A percentile compares a stretch with the other conserved stretches of the same genome.
These are phyloP conservation scores for Backusella tarrabulga DNA, from an alignment of 192 early-diverging fungal species.

Conservation along the genomic window DNA sequence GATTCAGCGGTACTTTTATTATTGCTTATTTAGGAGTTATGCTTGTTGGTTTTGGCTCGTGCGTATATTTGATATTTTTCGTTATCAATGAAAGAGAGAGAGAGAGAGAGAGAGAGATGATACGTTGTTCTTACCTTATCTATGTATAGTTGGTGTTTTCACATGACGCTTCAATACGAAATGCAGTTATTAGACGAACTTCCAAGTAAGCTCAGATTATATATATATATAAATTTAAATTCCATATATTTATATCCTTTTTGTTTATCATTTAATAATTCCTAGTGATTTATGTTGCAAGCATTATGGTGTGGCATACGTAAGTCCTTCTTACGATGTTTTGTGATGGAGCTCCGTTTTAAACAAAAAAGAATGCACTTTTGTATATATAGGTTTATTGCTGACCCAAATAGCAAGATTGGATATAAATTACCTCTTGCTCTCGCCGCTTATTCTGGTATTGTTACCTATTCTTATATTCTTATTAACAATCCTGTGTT, in stretches of 20 bases:
- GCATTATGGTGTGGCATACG: constrained; percentile 51
- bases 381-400: constrained; percentile 40
- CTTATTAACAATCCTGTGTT: constrained; percentile 68
- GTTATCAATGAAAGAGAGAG: neutral
- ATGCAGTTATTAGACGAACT: constrained; percentile 81
- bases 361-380: neutral
- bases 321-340: constrained; percentile 14
- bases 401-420: constrained; percentile 41
- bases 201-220: constrained; percentile 52
- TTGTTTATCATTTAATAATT: neutral
- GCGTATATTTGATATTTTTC: neutral
- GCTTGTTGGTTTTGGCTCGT: constrained; percentile 67
- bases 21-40: constrained; percentile 58
- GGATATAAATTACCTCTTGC: constrained; percentile 42
- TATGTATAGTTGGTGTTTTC: constrained; percentile 59
- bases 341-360: constrained; percentile 1
- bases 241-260: neutral
- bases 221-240: neutral
- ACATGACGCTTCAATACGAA: constrained; percentile 71
- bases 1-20: constrained; percentile 53
- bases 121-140: neutral
- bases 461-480: constrained; percentile 60
- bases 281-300: constrained; percentile 57
- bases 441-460: constrained; percentile 50
- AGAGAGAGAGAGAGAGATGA: neutral